Percentiles rank a stretch among this genome's conserved stretches.
phyloP scores from a whole-genome alignment of 2,329 filamentous ascomycete genomes.

The Gnomoniopsis sp. region DNA sequence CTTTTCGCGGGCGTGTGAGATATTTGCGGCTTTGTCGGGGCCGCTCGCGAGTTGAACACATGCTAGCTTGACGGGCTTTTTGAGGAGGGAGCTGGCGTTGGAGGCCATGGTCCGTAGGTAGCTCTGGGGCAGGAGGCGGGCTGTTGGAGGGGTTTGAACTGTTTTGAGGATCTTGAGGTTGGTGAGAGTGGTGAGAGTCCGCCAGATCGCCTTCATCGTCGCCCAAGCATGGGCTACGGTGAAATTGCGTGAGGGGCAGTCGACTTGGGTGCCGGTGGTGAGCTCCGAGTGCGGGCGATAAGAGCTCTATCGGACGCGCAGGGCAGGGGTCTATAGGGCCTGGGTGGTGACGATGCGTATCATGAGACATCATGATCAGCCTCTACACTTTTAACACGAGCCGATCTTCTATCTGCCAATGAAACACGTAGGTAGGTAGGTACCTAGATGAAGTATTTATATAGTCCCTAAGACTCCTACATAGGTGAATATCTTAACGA shows the following conservation, averaged over 20 bases:
- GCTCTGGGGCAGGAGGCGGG: constrained; percentile 10
- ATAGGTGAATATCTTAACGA: too few relatives aligned
- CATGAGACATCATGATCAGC: too few relatives aligned
- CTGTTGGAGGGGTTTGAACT: constrained; percentile 7
- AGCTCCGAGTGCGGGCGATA: neutral
- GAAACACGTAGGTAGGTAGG: too few relatives aligned
- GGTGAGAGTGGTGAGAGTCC: constrained; percentile 7
- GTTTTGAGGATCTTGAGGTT: constrained; percentile 1
- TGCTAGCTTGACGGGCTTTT: constrained; percentile 74
- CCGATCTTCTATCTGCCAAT: too few relatives aligned
- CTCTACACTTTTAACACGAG: too few relatives aligned
- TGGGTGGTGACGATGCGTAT: too few relatives aligned
- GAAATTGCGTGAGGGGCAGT: neutral
- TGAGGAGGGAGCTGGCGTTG: constrained; percentile 50
- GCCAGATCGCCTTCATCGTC: constrained; percentile 15
- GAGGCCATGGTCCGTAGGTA: constrained; percentile 32
- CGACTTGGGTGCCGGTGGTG: neutral
- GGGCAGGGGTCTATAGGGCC: too few relatives aligned
- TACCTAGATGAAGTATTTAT: too few relatives aligned
- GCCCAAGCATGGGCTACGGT: neutral
- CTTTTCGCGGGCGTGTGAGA: constrained; percentile 73
- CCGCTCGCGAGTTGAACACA: constrained; percentile 79
- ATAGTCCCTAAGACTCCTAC: too few relatives aligned
- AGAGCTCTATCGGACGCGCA: constrained; percentile 6
- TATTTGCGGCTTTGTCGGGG: constrained; percentile 80